Conservation (phyloP, 2,329 filamentous ascomycete genomes). For the Amauroascus verrucosus region DNA sequence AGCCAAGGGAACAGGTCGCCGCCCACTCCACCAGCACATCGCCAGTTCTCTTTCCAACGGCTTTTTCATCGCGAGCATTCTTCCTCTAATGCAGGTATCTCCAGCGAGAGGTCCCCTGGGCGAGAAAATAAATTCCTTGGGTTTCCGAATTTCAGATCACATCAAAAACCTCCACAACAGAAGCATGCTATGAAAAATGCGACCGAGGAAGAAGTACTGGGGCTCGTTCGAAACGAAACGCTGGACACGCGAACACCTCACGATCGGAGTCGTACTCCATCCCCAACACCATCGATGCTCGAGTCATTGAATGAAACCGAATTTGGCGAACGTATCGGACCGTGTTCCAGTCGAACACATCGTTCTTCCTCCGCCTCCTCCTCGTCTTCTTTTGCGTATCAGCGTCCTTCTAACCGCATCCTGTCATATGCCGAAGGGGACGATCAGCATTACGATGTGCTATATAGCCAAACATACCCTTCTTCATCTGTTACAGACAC, state of each 20-base stretch:
- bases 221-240: conserved; percentile 65
- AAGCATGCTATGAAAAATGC: conserved; percentile 39
- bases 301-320: conserved; percentile 2
- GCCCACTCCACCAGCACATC: conserved; percentile 36
- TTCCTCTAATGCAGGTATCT: background rate
- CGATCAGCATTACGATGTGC: background rate
- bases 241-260: background rate
- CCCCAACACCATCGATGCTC: conserved; percentile 7
- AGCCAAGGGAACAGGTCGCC: conserved; percentile 14
- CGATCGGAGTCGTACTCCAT: conserved; percentile 18
- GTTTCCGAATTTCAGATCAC: conserved; percentile 8
- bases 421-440: conserved; percentile 11
- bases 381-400: background rate
- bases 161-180: conserved; percentile 19
- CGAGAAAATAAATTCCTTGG: conserved; percentile 8
- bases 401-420: background rate
- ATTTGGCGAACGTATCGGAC: background rate
- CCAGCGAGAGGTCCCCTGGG: background rate
- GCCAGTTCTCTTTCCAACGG: conserved; percentile 89
- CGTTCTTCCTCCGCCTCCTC: conserved; percentile 1
- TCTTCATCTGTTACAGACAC: background rate
- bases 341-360: background rate
- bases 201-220: conserved; percentile 73
- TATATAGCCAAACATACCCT: background rate
- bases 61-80: conserved; percentile 53